Conservation (phyloP, 805 yeast species). For the Diddensiella santjacobensis region DNA sequence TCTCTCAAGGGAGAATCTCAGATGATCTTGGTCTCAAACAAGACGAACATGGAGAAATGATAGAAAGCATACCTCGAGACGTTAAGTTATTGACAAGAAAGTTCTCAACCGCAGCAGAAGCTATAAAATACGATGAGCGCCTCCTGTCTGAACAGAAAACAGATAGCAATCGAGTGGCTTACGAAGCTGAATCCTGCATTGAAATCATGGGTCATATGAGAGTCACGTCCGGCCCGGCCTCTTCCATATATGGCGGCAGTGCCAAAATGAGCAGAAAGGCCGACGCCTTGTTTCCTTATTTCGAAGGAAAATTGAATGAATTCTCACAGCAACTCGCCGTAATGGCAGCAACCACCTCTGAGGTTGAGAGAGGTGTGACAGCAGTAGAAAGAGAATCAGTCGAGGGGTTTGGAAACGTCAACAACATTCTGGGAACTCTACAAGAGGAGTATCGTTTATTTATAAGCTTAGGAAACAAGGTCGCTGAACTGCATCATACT, state of each 20-base stretch:
- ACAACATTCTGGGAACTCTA: constrained; percentile 28
- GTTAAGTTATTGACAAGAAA: constrained; percentile 50
- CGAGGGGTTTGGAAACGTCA: constrained; percentile 17
- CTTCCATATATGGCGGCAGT: neutral
- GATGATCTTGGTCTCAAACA: constrained; percentile 45
- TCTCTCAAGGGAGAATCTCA: constrained; percentile 49
- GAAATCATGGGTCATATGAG: constrained; percentile 22
- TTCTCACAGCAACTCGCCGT: constrained; percentile 40
- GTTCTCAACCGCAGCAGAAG: constrained; percentile 48
- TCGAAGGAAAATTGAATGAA: constrained; percentile 43
- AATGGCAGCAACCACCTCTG: constrained; percentile 31
- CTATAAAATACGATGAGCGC: constrained; percentile 46
- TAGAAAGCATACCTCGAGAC: constrained; percentile 53
- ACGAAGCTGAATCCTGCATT: constrained; percentile 31
- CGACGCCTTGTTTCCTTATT: constrained; percentile 49
- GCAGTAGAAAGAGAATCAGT: constrained; percentile 28
- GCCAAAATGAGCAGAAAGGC: constrained; percentile 25
- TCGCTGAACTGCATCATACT: constrained; percentile 64
- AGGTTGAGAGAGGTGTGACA: constrained; percentile 33
- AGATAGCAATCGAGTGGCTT: constrained; percentile 22
- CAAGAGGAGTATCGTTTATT: constrained; percentile 63
- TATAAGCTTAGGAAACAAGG: constrained; percentile 66
- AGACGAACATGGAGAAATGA: constrained; percentile 41
- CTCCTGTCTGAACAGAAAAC: constrained; percentile 29
- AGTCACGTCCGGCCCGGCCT: neutral